Conservation (phyloP, 805 yeast genomes). For the Cyberlindnera veronae region DNA sequence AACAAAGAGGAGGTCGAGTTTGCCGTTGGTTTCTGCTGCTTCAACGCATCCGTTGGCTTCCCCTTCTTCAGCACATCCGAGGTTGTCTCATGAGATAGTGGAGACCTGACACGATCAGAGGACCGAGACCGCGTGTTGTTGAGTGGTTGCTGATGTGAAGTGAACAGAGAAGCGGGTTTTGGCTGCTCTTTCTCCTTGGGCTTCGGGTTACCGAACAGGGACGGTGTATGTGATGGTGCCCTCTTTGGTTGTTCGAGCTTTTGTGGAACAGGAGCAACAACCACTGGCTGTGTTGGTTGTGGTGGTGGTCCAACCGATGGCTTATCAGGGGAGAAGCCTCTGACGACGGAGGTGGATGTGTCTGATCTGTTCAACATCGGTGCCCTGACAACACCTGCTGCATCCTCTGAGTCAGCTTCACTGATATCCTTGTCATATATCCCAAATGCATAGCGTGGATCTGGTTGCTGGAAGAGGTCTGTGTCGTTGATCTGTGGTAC, state of each 20-base stretch:
- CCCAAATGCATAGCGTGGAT: conserved; percentile 30
- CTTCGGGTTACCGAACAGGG: conserved; percentile 9
- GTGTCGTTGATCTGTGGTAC: conserved; percentile 20
- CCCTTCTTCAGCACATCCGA: conserved; percentile 7
- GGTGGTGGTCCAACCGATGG: conserved; percentile 1
- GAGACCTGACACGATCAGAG: conserved; percentile 22
- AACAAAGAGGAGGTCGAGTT: conserved; percentile 10
- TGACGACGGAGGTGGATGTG: conserved; percentile 27
- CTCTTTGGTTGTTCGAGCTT: not conserved
- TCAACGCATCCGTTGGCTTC: conserved; percentile 6
- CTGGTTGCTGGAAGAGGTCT: conserved; percentile 28
- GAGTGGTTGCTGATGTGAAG: not conserved
- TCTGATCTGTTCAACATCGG: conserved; percentile 23
- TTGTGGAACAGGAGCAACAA: too few relatives aligned
- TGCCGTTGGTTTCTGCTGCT: not conserved
- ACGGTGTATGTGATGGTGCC: conserved; percentile 4
- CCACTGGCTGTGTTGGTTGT: not conserved
- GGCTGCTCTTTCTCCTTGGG: conserved; percentile 1
- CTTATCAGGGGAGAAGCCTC: conserved; percentile 27
- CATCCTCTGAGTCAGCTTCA: not conserved
- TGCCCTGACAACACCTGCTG: not conserved
- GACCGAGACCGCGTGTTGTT: conserved; percentile 3
- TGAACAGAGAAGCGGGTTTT: too few relatives aligned
- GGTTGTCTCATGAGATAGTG: conserved; percentile 25
- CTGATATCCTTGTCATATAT: conserved; percentile 11